These are phyloP conservation scores for Mortierella sp. DNA, from an alignment of 371 early-diverging fungal genomes.

Conservation along the genomic window DNA sequence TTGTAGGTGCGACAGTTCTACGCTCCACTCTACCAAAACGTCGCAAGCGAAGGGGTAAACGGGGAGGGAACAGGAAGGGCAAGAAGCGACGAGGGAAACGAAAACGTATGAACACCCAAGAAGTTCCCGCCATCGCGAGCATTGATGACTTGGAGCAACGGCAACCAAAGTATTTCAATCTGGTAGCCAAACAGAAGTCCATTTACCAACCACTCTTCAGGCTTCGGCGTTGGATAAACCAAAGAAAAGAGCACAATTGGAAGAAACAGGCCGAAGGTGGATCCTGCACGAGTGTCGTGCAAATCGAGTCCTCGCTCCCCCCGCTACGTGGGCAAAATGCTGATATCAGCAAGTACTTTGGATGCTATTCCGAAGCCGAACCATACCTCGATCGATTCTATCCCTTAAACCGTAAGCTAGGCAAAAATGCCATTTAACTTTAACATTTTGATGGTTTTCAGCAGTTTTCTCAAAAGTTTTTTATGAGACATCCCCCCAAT, in stretches of 20 bases:
- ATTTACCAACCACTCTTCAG: constrained; percentile 16
- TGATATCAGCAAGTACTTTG: constrained; percentile 3
- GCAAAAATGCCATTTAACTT: too few relatives aligned
- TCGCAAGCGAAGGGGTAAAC: too few relatives aligned
- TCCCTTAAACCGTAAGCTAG: too few relatives aligned
- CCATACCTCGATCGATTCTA: constrained; percentile 11
- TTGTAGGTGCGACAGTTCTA: constrained; percentile 14
- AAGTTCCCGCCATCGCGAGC: too few relatives aligned
- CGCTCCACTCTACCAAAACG: background rate
- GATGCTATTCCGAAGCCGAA: background rate
- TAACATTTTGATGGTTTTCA: too few relatives aligned
- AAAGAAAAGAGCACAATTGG: background rate
- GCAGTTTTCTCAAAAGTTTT: too few relatives aligned
- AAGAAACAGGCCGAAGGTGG: background rate
- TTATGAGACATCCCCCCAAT: too few relatives aligned
- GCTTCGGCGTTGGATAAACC: constrained; percentile 18
- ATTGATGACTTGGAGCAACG: too few relatives aligned
- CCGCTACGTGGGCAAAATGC: constrained; percentile 4
- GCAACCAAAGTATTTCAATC: constrained; percentile 10
- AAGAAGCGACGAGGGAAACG: too few relatives aligned
- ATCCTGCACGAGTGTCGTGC: background rate
- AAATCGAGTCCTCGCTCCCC: constrained; percentile 9
- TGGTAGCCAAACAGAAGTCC: constrained; percentile 18
- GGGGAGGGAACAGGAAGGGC: too few relatives aligned
- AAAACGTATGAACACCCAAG: too few relatives aligned